A percentile compares a stretch with the other conserved stretches of the same genome.
Evolutionary conservation across 768 basidiomycete species (phyloP).

Genomic region (Trametes meyenii): DNA sequence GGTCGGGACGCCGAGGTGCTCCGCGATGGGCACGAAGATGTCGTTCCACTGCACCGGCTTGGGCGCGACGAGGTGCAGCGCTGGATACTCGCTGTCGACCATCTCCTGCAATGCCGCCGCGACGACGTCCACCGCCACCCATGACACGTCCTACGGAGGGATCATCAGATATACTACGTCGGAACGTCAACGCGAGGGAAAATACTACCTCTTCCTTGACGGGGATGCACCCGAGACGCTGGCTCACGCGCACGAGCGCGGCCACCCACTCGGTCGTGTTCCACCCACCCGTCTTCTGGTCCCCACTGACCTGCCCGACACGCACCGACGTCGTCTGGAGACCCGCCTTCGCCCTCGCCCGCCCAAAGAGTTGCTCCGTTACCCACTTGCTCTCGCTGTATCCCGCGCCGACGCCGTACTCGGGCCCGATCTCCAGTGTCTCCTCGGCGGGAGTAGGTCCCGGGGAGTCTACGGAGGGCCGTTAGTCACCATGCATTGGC

Average conservation of each 20-base stretch:
- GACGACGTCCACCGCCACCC: constrained; percentile 23
- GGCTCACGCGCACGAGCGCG: constrained; percentile 37
- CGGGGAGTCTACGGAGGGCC: constrained; percentile 1
- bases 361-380: constrained; percentile 36
- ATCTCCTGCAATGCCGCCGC: constrained; percentile 21
- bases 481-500: not conserved
- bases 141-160: constrained; percentile 14
- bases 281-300: constrained; percentile 34
- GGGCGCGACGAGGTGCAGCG: constrained; percentile 34
- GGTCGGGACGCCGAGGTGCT: constrained; percentile 22
- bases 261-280: constrained; percentile 46
- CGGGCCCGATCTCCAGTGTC: constrained; percentile 20
- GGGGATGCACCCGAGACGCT: constrained; percentile 32
- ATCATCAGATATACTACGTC: not conserved
- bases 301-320: constrained; percentile 38
- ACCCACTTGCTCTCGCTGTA: constrained; percentile 42
- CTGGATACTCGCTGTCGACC: constrained; percentile 21
- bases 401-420: constrained; percentile 32
- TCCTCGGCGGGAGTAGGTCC: constrained; percentile 8
- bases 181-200: not conserved
- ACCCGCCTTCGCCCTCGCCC: constrained; percentile 33
- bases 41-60: constrained; percentile 27
- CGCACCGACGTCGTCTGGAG: constrained; percentile 38
- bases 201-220: constrained; percentile 42
- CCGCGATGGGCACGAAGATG: constrained; percentile 24